Evolutionary conservation across 2,329 filamentous ascomycete species (phyloP).

Genomic region (Pseudogymnoascus sp.): DNA sequence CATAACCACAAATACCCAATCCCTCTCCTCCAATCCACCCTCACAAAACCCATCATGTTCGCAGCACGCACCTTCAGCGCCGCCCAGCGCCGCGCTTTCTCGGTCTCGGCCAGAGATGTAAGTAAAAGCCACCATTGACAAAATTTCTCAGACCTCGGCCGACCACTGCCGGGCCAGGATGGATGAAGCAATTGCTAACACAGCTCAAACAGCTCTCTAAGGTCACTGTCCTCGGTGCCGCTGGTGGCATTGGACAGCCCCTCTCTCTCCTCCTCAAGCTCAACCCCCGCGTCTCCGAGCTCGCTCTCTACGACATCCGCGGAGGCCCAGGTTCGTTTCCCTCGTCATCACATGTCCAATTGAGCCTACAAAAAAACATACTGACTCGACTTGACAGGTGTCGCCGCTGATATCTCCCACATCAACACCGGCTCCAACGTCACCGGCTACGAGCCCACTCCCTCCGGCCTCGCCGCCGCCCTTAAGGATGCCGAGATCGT

Average conservation of each 20-base stretch:
- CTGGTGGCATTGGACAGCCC: constrained; percentile 96
- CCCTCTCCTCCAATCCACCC: constrained; percentile 12
- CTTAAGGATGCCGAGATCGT: constrained; percentile 89
- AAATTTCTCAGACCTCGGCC: constrained; percentile 10
- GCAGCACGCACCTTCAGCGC: constrained; percentile 50
- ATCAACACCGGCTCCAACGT: constrained; percentile 98
- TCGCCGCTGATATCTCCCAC: constrained; percentile 95
- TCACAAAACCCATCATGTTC: constrained; percentile 56
- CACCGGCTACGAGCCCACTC: constrained; percentile 76
- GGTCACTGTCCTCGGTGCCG: constrained; percentile 93
- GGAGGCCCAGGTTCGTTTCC: constrained; percentile 72
- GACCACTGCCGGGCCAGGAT: constrained; percentile 2
- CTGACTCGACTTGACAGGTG: constrained; percentile 52
- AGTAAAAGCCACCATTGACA: constrained; percentile 28
- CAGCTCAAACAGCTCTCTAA: constrained; percentile 68
- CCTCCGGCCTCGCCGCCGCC: constrained; percentile 66
- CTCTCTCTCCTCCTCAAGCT: constrained; percentile 97
- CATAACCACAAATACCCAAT: constrained; percentile 14
- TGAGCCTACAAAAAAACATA: constrained; percentile 13
- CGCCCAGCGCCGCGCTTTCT: constrained; percentile 73
- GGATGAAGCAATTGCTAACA: constrained; percentile 14
- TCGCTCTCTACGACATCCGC: constrained; percentile 96
- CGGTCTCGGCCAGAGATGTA: constrained; percentile 71
- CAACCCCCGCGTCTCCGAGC: constrained; percentile 87
- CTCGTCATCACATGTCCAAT: constrained; percentile 3